Evolutionary conservation across 2,329 filamentous ascomycete species (phyloP).

Genomic region (Calycina marina): DNA sequence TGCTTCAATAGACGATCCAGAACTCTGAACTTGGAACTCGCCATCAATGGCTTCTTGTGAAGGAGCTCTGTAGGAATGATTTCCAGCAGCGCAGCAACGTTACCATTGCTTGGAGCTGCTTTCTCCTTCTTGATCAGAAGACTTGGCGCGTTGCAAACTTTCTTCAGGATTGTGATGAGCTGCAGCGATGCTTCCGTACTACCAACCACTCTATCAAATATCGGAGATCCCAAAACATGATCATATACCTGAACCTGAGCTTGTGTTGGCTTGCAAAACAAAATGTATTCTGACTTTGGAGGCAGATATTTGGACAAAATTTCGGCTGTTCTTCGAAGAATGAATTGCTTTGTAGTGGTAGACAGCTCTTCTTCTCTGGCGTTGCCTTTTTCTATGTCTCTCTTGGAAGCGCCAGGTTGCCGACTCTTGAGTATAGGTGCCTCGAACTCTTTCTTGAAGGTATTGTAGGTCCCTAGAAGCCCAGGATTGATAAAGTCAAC

Average conservation of each 20-base stretch:
- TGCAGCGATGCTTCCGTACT: constrained; percentile 48
- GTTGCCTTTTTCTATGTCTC: constrained; percentile 58
- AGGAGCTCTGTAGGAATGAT: constrained; percentile 40
- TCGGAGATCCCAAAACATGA: constrained; percentile 46
- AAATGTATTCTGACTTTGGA: constrained; percentile 88
- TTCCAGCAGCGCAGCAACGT: constrained; percentile 30
- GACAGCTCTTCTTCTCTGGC: constrained; percentile 70
- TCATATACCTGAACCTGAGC: constrained; percentile 84
- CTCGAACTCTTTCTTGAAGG: constrained; percentile 93
- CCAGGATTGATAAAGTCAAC: constrained; percentile 87
- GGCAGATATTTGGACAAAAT: constrained; percentile 81
- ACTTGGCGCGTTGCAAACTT: constrained; percentile 57
- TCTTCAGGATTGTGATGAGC: constrained; percentile 59
- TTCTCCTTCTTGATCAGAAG: constrained; percentile 37
- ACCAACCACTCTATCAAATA: constrained; percentile 46
- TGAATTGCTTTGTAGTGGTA: constrained; percentile 80
- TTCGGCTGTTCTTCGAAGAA: constrained; percentile 76
- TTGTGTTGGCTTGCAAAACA: constrained; percentile 81
- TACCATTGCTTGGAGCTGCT: constrained; percentile 18
- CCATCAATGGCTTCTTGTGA: constrained; percentile 35
- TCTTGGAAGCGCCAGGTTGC: constrained; percentile 36
- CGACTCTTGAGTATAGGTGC: constrained; percentile 65
- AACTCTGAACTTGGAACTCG: constrained; percentile 52
- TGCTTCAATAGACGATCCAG: constrained; percentile 49
- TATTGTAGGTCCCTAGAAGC: constrained; percentile 84